Percentiles rank a stretch among this genome's conserved stretches.
Conservation (phyloP, 1,284 basidiomycete species). For the Ganoderma lucidum region DNA sequence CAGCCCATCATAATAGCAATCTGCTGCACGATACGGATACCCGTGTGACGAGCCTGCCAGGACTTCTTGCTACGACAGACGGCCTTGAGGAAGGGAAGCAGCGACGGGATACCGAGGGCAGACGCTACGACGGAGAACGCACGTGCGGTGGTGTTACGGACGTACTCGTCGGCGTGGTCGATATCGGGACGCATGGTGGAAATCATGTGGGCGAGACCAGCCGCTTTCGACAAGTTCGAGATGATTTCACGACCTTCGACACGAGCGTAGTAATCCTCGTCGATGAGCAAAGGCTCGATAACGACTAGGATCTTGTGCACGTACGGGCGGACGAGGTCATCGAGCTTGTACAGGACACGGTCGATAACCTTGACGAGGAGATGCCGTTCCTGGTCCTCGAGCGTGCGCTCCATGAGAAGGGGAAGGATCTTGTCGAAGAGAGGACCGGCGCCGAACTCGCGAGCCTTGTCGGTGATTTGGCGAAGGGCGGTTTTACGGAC, state of each 20-base stretch:
- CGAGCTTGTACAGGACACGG: slow-evolving; percentile 98
- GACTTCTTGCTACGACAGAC: slow-evolving; percentile 99
- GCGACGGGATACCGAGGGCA: slow-evolving; percentile 96
- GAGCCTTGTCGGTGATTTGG: slow-evolving; percentile 99
- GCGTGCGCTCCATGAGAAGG: slow-evolving; percentile 97
- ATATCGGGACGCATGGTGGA: slow-evolving; percentile 99
- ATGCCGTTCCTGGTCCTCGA: slow-evolving; percentile 99
- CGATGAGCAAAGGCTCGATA: slow-evolving; percentile 98
- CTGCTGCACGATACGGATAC: slow-evolving; percentile 99
- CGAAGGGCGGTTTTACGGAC: slow-evolving; percentile 97
- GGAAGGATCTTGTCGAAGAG: slow-evolving; percentile 99
- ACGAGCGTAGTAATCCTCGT: slow-evolving; percentile 99
- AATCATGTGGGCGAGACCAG: slow-evolving; percentile 99
- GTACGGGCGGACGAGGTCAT: slow-evolving; percentile 98
- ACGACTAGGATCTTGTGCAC: slow-evolving; percentile 99
- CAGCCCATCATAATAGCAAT: slow-evolving; percentile 99
- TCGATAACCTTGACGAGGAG: slow-evolving; percentile 99
- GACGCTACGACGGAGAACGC: slow-evolving; percentile 99
- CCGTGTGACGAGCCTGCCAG: slow-evolving; percentile 99
- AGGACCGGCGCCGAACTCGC: slow-evolving; percentile 98
- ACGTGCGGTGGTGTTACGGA: slow-evolving; percentile 98
- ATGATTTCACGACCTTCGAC: slow-evolving; percentile 99
- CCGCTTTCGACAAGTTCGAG: slow-evolving; percentile 98
- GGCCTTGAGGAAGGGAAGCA: slow-evolving; percentile 97
- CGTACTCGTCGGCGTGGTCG: slow-evolving; percentile 99